Conservation (phyloP, 1,284 basidiomycete genomes). For the Laetiporus sulphureus region DNA sequence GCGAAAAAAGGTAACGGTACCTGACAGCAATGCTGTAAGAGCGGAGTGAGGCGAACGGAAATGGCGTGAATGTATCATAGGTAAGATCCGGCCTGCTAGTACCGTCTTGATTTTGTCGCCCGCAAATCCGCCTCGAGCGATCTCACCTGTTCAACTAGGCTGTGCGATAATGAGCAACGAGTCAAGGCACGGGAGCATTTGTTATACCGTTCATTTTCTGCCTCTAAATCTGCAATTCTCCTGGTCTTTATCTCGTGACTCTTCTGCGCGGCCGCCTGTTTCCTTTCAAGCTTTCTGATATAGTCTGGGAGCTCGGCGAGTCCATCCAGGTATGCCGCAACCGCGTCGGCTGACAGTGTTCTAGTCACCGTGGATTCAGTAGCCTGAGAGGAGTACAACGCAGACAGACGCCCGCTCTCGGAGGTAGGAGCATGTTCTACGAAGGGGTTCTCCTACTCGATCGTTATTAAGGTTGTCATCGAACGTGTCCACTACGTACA, state of each 20-base stretch:
- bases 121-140: conserved; percentile 14
- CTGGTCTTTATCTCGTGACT: conserved; percentile 31
- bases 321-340: conserved; percentile 11
- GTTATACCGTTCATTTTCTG: conserved; percentile 18
- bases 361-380: conserved; percentile 3
- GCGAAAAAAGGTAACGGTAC: neutral
- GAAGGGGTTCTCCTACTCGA: conserved; percentile 17
- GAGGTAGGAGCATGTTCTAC: conserved; percentile 9
- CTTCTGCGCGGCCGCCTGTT: conserved; percentile 29
- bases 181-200: conserved; percentile 8
- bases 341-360: conserved; percentile 11
- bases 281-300: conserved; percentile 35
- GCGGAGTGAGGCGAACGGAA: too few relatives aligned
- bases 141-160: conserved; percentile 3
- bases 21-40: too few relatives aligned
- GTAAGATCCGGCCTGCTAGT: too few relatives aligned
- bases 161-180: conserved; percentile 3
- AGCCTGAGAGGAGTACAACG: too few relatives aligned
- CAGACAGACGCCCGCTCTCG: too few relatives aligned
- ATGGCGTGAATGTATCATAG: too few relatives aligned
- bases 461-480: neutral
- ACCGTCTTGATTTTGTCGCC: conserved; percentile 7
- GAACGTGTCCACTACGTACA: conserved; percentile 4
- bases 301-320: conserved; percentile 24
- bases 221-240: conserved; percentile 30